These are phyloP conservation scores for Xylariales sp. DNA, from an alignment of 2,329 filamentous ascomycete genomes.

Conservation along the genomic window DNA sequence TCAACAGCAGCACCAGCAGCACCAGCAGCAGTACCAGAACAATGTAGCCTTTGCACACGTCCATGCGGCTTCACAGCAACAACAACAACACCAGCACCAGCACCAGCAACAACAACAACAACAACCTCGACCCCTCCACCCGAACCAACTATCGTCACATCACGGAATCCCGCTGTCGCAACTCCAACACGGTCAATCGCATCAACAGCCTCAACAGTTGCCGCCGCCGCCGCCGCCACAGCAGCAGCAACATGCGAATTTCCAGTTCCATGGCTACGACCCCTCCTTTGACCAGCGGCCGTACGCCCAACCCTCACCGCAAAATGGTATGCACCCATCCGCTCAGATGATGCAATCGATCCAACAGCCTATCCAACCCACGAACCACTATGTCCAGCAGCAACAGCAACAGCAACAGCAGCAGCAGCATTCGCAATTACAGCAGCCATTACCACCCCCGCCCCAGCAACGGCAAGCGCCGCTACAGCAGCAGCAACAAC, in stretches of 20 bases:
- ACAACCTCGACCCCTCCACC: constrained; percentile 11
- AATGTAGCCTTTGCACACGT: constrained; percentile 20
- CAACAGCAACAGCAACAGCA: constrained; percentile 48
- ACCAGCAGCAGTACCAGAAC: constrained; percentile 29
- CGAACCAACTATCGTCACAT: constrained; percentile 35
- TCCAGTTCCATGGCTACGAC: constrained; percentile 48
- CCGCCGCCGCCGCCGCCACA: constrained; percentile 35
- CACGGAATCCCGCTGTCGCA: constrained; percentile 33
- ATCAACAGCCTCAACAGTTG: constrained; percentile 42
- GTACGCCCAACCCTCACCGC: constrained; percentile 38
- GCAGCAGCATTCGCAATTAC: constrained; percentile 35
- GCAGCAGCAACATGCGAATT: constrained; percentile 46
- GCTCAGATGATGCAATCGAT: constrained; percentile 46
- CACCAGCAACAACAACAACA: constrained; percentile 38
- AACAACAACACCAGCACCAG: constrained; percentile 30
- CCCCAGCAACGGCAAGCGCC: constrained; percentile 32
- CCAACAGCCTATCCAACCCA: constrained; percentile 52
- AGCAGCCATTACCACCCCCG: constrained; percentile 27
- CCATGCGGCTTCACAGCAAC: constrained; percentile 35
- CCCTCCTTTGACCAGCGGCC: constrained; percentile 48
- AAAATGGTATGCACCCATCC: constrained; percentile 38
- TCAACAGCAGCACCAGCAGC: constrained; percentile 25
- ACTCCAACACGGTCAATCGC: constrained; percentile 41
- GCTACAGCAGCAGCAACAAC: constrained; percentile 24
- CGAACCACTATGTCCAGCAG: constrained; percentile 49